These are phyloP conservation scores for Annulohypoxylon maeteangense DNA, from an alignment of 495 filamentous ascomycete species.

Conservation along the genomic window DNA sequence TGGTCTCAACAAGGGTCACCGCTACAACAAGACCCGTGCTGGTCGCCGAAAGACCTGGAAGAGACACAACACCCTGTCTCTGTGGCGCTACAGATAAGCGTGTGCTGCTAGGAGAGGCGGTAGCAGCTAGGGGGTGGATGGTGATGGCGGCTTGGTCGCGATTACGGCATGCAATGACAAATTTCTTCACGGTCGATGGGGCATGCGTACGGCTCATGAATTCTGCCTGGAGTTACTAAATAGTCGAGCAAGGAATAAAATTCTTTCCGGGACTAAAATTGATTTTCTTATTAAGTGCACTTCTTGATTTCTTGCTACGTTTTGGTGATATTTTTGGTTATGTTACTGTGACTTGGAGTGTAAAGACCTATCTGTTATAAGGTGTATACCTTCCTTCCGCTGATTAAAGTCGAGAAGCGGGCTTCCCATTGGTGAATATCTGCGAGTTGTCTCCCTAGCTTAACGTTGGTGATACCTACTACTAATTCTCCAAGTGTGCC, in stretches of 20 bases:
- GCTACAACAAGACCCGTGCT: constrained; percentile 95
- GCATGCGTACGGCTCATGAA: constrained; percentile 49
- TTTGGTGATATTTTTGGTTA: neutral
- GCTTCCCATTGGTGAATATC: neutral
- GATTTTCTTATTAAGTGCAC: constrained; percentile 22
- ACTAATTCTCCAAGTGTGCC: no score
- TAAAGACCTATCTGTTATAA: neutral
- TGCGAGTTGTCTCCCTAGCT: no score
- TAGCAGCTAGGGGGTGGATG: constrained; percentile 25
- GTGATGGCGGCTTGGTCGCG: constrained; percentile 33
- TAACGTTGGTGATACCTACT: no score
- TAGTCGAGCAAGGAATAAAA: constrained; percentile 49
- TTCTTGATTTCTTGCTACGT: neutral
- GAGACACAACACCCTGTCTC: constrained; percentile 96
- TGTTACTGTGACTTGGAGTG: neutral
- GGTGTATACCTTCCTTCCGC: no score
- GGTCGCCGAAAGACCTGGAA: constrained; percentile 99
- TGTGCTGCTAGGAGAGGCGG: constrained; percentile 29
- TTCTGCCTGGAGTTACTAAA: constrained; percentile 50
- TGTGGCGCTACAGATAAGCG: constrained; percentile 83
- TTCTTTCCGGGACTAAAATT: constrained; percentile 44
- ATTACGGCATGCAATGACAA: constrained; percentile 43
- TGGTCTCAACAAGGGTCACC: constrained; percentile 98
- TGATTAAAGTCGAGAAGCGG: neutral
- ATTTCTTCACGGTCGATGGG: constrained; percentile 46